Base-by-base conservation (phyloP, 192 early-diverging fungal species). In the Umbelopsis sp. region DNA sequence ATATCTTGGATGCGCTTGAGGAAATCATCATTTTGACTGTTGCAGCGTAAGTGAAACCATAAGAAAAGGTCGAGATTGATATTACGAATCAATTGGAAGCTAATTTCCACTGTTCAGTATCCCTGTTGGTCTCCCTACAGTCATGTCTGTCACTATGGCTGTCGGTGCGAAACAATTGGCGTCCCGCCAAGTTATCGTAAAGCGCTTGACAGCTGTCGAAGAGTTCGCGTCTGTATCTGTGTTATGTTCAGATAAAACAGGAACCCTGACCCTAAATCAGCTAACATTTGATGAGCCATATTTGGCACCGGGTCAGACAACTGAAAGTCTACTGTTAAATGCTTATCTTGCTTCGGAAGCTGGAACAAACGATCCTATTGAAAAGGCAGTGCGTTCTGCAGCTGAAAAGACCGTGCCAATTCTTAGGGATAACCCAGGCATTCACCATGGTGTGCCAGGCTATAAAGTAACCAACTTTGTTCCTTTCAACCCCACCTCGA, bases 111-210 rank as follows among this genome's bases (percentile, higher is more conserved):
- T 30, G 27, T 3, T 53, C 20, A 76, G 87, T 46, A 92, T 94
- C 71, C 92, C 92, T 20, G 85, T 93, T 41, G 92, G 92, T 68
- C 78, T 93, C 1, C 92, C 91, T 13, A 91, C 92, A 7, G 89
- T 94, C 64, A 85, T 94, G 87, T 87, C 89, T n/a, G 91, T 93
- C 20, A 94, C 92, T 10, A 93, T 94, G 91, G 92, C 92, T 61
- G 86, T 94, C 46, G 92, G 92, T 69, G 90, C 91, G 13, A 78
- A 80, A 25, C 82, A 93, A 67, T 71, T 94, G 49, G 90, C 92
- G 12, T 82, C 84, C 21, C 88, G 90, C 64, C 76, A 93, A 69
- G 92, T 91, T 71, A 92, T 93, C 78, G 83, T 90, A 67, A 92
- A 93, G 73, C 88, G 92, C 46, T 78, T 93, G 33, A 89, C 92